Evolutionary conservation across 176 grass and related monocot genomes (phyloP), one percentile per base, ranked within the genome.

Genomic region (Musa schizocarpa): DNA sequence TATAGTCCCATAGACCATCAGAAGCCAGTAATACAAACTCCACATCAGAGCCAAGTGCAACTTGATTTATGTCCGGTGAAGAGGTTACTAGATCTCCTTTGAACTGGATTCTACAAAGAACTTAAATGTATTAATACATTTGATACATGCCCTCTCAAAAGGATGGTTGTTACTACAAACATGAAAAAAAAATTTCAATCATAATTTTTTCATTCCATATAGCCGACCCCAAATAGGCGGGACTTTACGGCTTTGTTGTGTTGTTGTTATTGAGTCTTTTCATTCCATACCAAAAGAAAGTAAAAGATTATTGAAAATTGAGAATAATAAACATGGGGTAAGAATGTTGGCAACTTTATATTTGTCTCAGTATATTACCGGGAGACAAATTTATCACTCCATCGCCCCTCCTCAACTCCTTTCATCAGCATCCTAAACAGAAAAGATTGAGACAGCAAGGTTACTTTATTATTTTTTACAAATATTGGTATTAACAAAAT

Each of bases 1-100:
- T 91, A 69, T 91, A 94, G 83, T 98, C 95, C 90, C 95, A 98
- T 77, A 94, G 90, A 67, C 95, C 95, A 87, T 98, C 95, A 11
- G 90, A 87, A 76, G 88, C 95, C 73, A 91, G 78, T 75, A 98
- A 80, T 82, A 94, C 63, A 57, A 98, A 91, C 82, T 98, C 90
- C 65, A 70, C 82, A 84, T 94, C 84, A n/a, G 86, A 79, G 85
- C 86, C 88, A 81, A 98, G 86, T 74, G 93, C 90, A 57, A 86
- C 65, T 20, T 86, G 85, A 79, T 87, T 87, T 82, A 94, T 82
- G 61, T 98, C 90, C 52, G 86, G 90, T 79, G 77, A 82, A 67
- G 88, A 88, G 65, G 87, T 74, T 29, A 94, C 75, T 63, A 98
- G 26, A 84, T 98, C 84, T 21, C 76, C 90, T 81, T 84, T 89